A percentile compares a stretch with the other conserved stretches of the same genome.
These are phyloP conservation scores for Tephrocybe sp. DNA, from an alignment of 768 basidiomycete genomes.

Conservation along the genomic window DNA sequence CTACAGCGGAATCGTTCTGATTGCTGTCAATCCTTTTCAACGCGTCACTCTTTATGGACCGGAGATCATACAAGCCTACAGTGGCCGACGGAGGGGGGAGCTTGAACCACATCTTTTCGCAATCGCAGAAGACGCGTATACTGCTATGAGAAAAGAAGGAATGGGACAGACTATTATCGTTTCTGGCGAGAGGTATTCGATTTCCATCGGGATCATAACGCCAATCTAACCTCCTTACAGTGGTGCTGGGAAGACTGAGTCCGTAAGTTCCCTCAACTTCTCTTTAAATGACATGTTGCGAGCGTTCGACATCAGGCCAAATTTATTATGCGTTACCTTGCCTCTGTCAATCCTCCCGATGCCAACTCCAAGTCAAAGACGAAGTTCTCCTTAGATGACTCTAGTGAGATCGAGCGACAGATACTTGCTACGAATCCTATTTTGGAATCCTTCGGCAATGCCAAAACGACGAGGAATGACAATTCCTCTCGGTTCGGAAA, in stretches of 20 bases:
- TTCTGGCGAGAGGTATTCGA: slow-evolving; percentile 85
- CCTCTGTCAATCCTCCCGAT: slow-evolving; percentile 89
- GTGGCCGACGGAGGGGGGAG: slow-evolving; percentile 87
- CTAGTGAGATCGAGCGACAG: slow-evolving; percentile 94
- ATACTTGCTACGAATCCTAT: slow-evolving; percentile 99
- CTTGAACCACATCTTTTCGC: slow-evolving; percentile 98
- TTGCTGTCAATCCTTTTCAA: slow-evolving; percentile 98
- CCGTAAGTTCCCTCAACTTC: slow-evolving; percentile 42
- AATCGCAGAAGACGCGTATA: slow-evolving; percentile 98
- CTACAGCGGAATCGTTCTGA: slow-evolving; percentile 97
- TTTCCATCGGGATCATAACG: slow-evolving; percentile 1
- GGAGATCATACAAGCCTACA: slow-evolving; percentile 96
- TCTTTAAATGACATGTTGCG: background rate
- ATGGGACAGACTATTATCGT: slow-evolving; percentile 99
- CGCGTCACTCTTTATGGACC: slow-evolving; percentile 96
- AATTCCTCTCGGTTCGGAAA: slow-evolving; percentile 99
- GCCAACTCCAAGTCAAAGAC: slow-evolving; percentile 58
- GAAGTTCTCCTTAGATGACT: slow-evolving; percentile 76
- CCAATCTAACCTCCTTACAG: slow-evolving; percentile 39
- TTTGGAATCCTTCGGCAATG: slow-evolving; percentile 98
- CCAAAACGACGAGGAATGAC: slow-evolving; percentile 98
- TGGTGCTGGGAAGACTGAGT: slow-evolving; percentile 99
- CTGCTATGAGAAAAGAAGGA: slow-evolving; percentile 91
- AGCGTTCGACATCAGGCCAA: slow-evolving; percentile 61
- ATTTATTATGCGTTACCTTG: slow-evolving; percentile 98